Percentiles rank a stretch among this genome's conserved stretches.
Evolutionary conservation across 169 alveolate species (phyloP).

Genomic region (Amoebophrya sp.): DNA sequence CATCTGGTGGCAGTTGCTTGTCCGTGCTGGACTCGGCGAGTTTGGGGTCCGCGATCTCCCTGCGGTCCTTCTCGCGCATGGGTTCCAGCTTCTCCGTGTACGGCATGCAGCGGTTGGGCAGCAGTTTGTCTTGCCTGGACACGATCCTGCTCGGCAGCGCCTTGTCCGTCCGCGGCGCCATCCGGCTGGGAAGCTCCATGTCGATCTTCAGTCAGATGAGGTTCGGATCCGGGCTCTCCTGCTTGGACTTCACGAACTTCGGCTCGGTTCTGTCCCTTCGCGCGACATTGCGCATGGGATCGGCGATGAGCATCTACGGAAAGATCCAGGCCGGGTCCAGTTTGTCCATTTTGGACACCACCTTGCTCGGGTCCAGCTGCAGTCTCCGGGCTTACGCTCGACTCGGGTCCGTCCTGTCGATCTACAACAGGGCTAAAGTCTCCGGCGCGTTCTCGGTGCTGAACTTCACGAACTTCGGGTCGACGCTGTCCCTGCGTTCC

Average conservation of each 20-base stretch:
- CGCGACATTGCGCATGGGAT: neutral
- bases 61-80: slow-evolving; percentile 3
- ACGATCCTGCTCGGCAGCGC: neutral
- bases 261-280: neutral
- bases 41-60: neutral
- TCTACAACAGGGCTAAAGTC: neutral
- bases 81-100: slow-evolving; percentile 14
- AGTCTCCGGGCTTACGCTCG: neutral
- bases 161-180: neutral
- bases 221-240: neutral
- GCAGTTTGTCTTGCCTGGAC: neutral
- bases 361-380: neutral
- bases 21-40: neutral
- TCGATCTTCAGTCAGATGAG: neutral
- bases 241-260: neutral
- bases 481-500: neutral
- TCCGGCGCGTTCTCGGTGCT: neutral
- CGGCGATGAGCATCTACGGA: neutral
- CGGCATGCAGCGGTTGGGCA: neutral
- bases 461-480: neutral
- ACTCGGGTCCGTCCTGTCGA: neutral
- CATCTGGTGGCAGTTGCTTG: neutral
- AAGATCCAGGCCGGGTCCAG: neutral
- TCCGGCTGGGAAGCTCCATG: neutral
- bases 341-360: neutral